Base-by-base conservation (phyloP, 176 grass and related monocot genomes). In the Ensete glaucum region DNA sequence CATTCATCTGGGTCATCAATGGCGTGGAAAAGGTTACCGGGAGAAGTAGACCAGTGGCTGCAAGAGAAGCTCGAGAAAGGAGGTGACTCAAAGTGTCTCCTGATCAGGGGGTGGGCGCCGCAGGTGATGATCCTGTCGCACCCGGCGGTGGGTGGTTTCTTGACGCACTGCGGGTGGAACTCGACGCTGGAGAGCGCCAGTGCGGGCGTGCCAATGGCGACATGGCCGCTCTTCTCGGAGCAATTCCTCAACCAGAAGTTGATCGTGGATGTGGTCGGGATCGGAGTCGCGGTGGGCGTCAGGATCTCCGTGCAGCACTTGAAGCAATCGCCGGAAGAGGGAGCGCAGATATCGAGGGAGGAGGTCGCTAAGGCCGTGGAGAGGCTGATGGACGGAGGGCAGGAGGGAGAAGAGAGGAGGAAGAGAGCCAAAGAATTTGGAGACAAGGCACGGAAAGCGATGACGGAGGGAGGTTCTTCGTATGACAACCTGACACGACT, bases 131-230 rank as follows among this genome's bases (percentile, higher is more conserved):
- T 96, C 75, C 78, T 96, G 0, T 80, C 63, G 2, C 89, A 96
- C 78, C 78, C 57, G 48, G 75, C 85, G 3, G 89, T 88, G 3
- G 89, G 85, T 12, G 84, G 85, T 2, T 96, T 92, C 63, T 1
- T 96, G 81, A 96, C 92, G 52, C 87, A 96, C 78, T 92, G 92
- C 3, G 92, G 92, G 26, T 96, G 92, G 92, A 88, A 90, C 1
- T 96, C 92, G 11, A 89, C 83, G 4, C 70, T 92, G 69, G 92
- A 96, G 85, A 75, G 82, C 55, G 27, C 89, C 56, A 80, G 78
- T 9, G 82, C 85, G 1, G 92, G 92, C 1, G 23, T 89, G 80
- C 82, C 89, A 1, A 68, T 89, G 76, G 78, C 75, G 8, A 79
- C 89, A 1, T 96, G 92, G 89, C 92, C 92, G 0, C 58, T 92